Evolutionary conservation across 805 yeast species (phyloP).

Genomic region (Brettanomyces anomalus): DNA sequence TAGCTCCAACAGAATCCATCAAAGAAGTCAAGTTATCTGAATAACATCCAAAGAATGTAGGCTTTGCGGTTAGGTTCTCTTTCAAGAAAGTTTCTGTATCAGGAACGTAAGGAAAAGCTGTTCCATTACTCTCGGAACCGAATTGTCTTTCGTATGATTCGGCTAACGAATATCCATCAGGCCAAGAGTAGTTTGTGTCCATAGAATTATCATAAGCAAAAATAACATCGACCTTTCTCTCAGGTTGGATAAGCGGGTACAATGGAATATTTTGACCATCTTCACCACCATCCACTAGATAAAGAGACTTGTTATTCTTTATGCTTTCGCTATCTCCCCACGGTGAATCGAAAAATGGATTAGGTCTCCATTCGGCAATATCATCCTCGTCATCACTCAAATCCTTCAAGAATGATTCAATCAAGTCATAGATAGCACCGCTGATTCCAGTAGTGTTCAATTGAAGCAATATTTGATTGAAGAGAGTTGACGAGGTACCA

Average conservation of each 20-base stretch:
- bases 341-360: constrained; percentile 50
- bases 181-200: constrained; percentile 54
- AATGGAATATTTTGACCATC: constrained; percentile 67
- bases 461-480: constrained; percentile 56
- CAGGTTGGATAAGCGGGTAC: constrained; percentile 53
- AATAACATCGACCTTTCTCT: constrained; percentile 52
- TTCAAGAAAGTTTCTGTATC: constrained; percentile 51
- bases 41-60: constrained; percentile 81
- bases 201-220: constrained; percentile 62
- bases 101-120: constrained; percentile 77
- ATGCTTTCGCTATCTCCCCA: constrained; percentile 31
- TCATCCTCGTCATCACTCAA: constrained; percentile 43
- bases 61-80: constrained; percentile 53
- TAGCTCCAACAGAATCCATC: constrained; percentile 28
- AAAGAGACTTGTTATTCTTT: constrained; percentile 32
- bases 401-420: constrained; percentile 35
- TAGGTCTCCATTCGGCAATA: constrained; percentile 63
- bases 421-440: constrained; percentile 37
- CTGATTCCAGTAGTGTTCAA: constrained; percentile 45
- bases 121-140: constrained; percentile 39
- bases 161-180: constrained; percentile 55
- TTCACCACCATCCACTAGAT: constrained; percentile 74
- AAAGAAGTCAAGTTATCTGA: constrained; percentile 51
- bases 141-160: constrained; percentile 54
- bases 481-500: constrained; percentile 78